These are phyloP conservation scores for Pseudogymnoascus sp. DNA, from an alignment of 2,329 filamentous ascomycete species.

Conservation along the genomic window DNA sequence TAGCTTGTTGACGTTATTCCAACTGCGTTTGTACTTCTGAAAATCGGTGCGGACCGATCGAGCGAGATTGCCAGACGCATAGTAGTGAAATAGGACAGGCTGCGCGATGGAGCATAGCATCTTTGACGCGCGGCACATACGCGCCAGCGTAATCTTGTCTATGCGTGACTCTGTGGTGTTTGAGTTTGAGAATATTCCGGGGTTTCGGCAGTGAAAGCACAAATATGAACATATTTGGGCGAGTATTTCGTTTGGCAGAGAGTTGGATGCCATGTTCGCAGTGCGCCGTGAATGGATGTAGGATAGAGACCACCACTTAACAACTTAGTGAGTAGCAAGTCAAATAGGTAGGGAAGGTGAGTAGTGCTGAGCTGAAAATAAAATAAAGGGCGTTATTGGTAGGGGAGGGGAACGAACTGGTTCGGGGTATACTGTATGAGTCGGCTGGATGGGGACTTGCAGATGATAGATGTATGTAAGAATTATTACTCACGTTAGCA, in stretches of 20 bases:
- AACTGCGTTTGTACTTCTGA: not conserved
- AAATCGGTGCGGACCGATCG: not conserved
- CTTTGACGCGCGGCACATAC: not conserved
- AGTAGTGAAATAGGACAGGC: not conserved
- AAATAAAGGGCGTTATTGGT: not conserved
- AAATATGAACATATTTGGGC: not conserved
- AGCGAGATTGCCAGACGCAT: not conserved
- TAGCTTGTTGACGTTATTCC: not conserved
- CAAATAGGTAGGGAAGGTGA: too few relatives aligned
- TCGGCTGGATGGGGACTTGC: not conserved
- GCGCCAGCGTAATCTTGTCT: not conserved
- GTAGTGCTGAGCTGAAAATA: not conserved
- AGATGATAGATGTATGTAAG: not conserved
- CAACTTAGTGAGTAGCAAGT: too few relatives aligned
- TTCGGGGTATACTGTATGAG: not conserved
- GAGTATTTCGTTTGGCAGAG: not conserved
- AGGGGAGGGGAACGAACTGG: not conserved
- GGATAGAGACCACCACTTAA: too few relatives aligned
- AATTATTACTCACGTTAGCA: not conserved
- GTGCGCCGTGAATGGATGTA: too few relatives aligned
- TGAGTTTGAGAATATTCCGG: not conserved
- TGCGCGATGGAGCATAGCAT: not conserved
- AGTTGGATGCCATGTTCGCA: not conserved
- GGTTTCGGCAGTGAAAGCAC: not conserved
- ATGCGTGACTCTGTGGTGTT: not conserved